Conservation (phyloP, 306 rosid species). For the Prunus padus region DNA sequence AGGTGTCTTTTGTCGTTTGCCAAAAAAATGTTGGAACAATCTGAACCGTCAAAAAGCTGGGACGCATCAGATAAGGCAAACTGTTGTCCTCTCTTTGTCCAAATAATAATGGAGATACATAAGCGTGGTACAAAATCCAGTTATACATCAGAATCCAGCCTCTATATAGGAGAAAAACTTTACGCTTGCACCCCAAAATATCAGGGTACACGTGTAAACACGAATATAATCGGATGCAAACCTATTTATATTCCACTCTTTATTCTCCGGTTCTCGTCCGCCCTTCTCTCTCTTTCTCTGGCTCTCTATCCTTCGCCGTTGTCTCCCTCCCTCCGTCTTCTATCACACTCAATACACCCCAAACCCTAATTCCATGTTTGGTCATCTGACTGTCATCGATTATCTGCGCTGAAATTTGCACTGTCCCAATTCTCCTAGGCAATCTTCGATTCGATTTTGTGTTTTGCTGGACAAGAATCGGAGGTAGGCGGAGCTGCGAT, state of each 20-base stretch:
- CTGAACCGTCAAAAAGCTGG: no score
- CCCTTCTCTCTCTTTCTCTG: constrained; percentile 23
- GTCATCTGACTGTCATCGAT: neutral
- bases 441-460: constrained; percentile 15
- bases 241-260: constrained; percentile 98
- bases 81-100: no score
- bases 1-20: no score
- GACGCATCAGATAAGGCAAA: no score
- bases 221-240: constrained; percentile 84
- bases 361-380: constrained; percentile 18
- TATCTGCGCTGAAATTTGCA: constrained; percentile 2
- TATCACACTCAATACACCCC: constrained; percentile 11
- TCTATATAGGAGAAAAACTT: neutral
- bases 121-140: neutral
- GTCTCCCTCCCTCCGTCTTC: constrained; percentile 1
- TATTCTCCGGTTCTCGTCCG: constrained; percentile 67
- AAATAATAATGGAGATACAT: no score
- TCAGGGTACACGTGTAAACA: constrained; percentile 57
- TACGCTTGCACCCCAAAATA: neutral
- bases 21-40: no score
- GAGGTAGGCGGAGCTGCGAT: constrained; percentile 22
- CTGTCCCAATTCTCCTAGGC: neutral
- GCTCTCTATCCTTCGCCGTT: neutral
- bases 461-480: constrained; percentile 11
- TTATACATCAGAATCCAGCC: no score